Conservation (phyloP, 2,329 filamentous ascomycete species). For the Dactylellina drechsleri region DNA sequence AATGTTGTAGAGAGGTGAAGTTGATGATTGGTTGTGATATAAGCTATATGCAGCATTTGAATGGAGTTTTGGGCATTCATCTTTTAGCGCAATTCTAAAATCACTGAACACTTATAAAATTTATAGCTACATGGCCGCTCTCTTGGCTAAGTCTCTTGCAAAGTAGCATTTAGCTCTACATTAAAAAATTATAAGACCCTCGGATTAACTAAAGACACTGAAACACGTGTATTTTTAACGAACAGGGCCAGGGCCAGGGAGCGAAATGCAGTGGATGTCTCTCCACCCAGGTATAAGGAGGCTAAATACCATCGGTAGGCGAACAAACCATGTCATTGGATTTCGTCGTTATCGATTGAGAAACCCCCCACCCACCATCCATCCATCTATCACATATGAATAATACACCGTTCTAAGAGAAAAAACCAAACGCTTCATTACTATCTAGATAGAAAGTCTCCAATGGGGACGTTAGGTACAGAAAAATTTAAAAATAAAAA, state of each 20-base stretch:
- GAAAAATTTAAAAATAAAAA: slow-evolving; percentile 11
- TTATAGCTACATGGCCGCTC: background rate
- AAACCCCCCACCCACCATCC: background rate
- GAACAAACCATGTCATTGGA: slow-evolving; percentile 85
- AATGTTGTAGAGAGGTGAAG: slow-evolving; percentile 18
- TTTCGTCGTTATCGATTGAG: slow-evolving; percentile 75
- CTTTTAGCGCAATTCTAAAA: background rate
- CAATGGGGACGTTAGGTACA: slow-evolving; percentile 32
- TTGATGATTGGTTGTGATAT: background rate
- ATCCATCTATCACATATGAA: background rate
- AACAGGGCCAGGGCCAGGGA: background rate
- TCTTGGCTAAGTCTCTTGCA: background rate
- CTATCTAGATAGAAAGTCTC: slow-evolving; percentile 37
- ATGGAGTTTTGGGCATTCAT: slow-evolving; percentile 16
- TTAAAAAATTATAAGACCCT: too few relatives aligned
- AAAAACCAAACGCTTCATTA: slow-evolving; percentile 46
- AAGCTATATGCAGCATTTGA: background rate
- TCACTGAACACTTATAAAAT: too few relatives aligned
- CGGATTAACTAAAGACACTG: too few relatives aligned
- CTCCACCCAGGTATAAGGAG: background rate
- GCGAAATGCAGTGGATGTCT: background rate
- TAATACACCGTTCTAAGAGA: slow-evolving; percentile 7
- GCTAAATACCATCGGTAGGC: slow-evolving; percentile 20
- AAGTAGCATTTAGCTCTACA: too few relatives aligned
- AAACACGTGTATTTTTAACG: background rate